Evolutionary conservation across 2,329 filamentous ascomycete genomes (phyloP).

Genomic region (Thielaviopsis populi): DNA sequence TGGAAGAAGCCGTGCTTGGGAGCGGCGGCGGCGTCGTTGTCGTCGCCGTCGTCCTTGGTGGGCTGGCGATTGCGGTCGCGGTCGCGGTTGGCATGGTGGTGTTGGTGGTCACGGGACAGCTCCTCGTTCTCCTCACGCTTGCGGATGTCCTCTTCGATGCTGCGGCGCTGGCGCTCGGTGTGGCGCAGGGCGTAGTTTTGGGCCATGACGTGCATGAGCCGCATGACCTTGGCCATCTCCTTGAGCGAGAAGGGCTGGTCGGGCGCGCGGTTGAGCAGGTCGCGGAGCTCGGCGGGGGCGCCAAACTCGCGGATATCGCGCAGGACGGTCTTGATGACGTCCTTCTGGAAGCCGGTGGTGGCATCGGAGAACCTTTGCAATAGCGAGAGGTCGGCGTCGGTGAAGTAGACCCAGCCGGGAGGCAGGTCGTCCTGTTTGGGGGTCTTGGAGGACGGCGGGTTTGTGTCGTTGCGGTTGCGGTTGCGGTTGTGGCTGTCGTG

Average conservation of each 20-base stretch:
- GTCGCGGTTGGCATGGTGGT: too few relatives aligned
- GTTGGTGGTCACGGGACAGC: constrained; percentile 12
- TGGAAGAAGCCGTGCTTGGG: constrained; percentile 11
- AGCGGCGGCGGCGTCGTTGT: too few relatives aligned
- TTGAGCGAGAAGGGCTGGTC: constrained; percentile 31
- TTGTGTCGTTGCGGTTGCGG: too few relatives aligned
- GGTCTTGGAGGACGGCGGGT: constrained; percentile 10
- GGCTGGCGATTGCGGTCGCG: not conserved
- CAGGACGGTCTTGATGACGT: constrained; percentile 44
- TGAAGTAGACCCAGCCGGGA: constrained; percentile 33
- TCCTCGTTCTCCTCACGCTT: constrained; percentile 16
- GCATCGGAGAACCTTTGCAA: constrained; percentile 46
- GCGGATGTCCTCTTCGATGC: constrained; percentile 15
- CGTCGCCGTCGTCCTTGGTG: constrained; percentile 17
- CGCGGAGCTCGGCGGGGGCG: constrained; percentile 51
- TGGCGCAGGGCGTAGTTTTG: constrained; percentile 24
- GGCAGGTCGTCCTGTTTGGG: constrained; percentile 22
- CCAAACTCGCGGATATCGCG: constrained; percentile 50
- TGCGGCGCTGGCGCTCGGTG: constrained; percentile 8
- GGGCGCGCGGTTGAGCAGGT: constrained; percentile 42
- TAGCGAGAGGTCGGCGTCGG: constrained; percentile 33
- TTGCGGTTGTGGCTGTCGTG: too few relatives aligned
- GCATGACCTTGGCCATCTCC: constrained; percentile 44
- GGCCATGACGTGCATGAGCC: constrained; percentile 41
- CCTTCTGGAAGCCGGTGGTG: constrained; percentile 47